These are phyloP conservation scores for Wallacemonas sp. DNA, from an alignment of 208 protist genomes.

Conservation along the genomic window DNA sequence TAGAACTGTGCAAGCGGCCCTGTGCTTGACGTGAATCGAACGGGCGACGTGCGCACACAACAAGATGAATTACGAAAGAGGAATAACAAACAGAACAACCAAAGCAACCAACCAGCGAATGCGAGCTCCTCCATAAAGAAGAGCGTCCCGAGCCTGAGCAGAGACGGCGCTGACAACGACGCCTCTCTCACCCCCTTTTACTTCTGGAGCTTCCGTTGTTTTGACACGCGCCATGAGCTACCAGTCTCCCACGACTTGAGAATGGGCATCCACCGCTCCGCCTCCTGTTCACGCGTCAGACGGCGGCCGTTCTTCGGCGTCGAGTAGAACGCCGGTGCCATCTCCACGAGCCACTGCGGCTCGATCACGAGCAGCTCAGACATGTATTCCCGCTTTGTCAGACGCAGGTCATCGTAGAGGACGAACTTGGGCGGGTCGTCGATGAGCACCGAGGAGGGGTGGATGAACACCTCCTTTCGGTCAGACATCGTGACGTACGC, in stretches of 20 bases:
- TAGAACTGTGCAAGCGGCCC: no score
- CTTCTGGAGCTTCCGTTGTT: conserved; percentile 49
- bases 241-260: conserved; percentile 88
- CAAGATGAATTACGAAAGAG: no score
- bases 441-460: conserved; percentile 82
- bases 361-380: conserved; percentile 91
- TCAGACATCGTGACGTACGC: conserved; percentile 86
- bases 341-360: conserved; percentile 93
- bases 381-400: conserved; percentile 98
- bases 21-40: no score
- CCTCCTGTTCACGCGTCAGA: conserved; percentile 77
- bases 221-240: conserved; percentile 88
- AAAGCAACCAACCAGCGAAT: no score
- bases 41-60: no score
- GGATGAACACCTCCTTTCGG: conserved; percentile 86
- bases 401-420: conserved; percentile 96
- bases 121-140: no score
- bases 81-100: no score
- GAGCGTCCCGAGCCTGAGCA: no score
- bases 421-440: conserved; percentile 94
- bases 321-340: conserved; percentile 94
- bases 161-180: no score
- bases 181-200: conserved; percentile 12
- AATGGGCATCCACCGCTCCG: conserved; percentile 82
- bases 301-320: conserved; percentile 53